Base-by-base conservation (phyloP, 73 alveolate species). In the Symbiodinium natans region DNA sequence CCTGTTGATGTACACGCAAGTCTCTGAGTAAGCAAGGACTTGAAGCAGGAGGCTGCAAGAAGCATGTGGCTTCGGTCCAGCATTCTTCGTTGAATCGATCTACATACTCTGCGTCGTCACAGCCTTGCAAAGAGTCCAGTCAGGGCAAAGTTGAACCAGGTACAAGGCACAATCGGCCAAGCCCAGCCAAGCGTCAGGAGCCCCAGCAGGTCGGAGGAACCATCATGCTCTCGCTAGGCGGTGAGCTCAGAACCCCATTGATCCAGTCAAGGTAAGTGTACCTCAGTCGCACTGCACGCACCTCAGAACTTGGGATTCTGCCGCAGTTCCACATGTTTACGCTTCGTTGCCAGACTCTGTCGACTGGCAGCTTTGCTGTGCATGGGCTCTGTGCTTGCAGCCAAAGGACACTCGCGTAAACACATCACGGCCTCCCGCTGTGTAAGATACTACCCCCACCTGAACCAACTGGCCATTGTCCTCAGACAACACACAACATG, bases 381-480 rank as follows among this genome's bases (percentile, higher is more conserved):
- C n/a, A n/a, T n/a, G n/a, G n/a, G n/a, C n/a, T n/a, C n/a, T n/a
- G n/a, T n/a, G n/a, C n/a, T n/a, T n/a, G n/a, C 59, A 17, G 80
- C 33, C 80, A 36, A 23, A 29, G 39, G 34, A 40, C 97, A 90
- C 97, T 36, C 97, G 87, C 36, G 97, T 90, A 56, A 90, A 90
- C 17, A 59, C 77, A 42, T 90, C 97, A 27, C 88, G 77, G 25
- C 97, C 97, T 7, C n/a, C 48, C 27, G 87, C 23, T 2, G 97
- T 90, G 89, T 90, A 90, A n/a, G 97, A 90, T 6, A 90, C 97
- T 1, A 90, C 17, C 31, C 97, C 97, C 38, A 90, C 97, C 80
- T 90, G 97, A 1, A 88, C 46, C 25, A 88, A 39, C 36, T 59
- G 86, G 31, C 46, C 86, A 19, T 59, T 34, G 15, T 88, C 95